These are phyloP conservation scores for Talaromyces ruber DNA, from an alignment of 495 filamentous ascomycete genomes.

Conservation along the genomic window DNA sequence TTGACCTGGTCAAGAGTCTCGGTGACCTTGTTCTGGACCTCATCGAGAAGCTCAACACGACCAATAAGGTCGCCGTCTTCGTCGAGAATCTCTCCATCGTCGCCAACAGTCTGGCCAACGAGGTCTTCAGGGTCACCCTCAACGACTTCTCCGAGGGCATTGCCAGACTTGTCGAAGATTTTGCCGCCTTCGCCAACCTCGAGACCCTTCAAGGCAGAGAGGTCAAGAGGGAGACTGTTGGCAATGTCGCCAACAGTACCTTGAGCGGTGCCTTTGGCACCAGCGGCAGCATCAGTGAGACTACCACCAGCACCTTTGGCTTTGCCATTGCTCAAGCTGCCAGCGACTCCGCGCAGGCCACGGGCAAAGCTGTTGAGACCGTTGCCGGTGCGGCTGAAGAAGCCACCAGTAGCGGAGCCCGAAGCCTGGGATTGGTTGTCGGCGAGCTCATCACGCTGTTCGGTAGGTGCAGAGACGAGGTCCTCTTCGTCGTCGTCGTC, in stretches of 20 bases:
- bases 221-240: slow-evolving; percentile 36
- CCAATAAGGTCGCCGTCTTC: slow-evolving; percentile 42
- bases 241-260: slow-evolving; percentile 20
- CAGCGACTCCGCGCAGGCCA: slow-evolving; percentile 13
- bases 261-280: slow-evolving; percentile 19
- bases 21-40: slow-evolving; percentile 14
- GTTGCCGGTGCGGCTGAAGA: slow-evolving; percentile 5
- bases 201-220: slow-evolving; percentile 60
- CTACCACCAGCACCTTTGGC: slow-evolving; percentile 12
- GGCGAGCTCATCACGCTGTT: slow-evolving; percentile 23
- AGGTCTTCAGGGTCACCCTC: slow-evolving; percentile 36
- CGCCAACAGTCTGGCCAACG: slow-evolving; percentile 40
- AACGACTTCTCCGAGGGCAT: slow-evolving; percentile 28
- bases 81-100: slow-evolving; percentile 45
- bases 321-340: slow-evolving; percentile 11
- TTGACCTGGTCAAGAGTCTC: slow-evolving; percentile 19
- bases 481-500: too few relatives aligned
- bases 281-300: neutral
- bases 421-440: slow-evolving; percentile 20
- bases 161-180: slow-evolving; percentile 28
- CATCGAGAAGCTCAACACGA: slow-evolving; percentile 32
- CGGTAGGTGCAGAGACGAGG: slow-evolving; percentile 12
- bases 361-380: slow-evolving; percentile 5
- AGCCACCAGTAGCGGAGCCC: slow-evolving; percentile 15
- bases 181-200: slow-evolving; percentile 44